phyloP scores from a whole-genome alignment of 768 basidiomycete genomes.

The Naganishia kalamii region DNA sequence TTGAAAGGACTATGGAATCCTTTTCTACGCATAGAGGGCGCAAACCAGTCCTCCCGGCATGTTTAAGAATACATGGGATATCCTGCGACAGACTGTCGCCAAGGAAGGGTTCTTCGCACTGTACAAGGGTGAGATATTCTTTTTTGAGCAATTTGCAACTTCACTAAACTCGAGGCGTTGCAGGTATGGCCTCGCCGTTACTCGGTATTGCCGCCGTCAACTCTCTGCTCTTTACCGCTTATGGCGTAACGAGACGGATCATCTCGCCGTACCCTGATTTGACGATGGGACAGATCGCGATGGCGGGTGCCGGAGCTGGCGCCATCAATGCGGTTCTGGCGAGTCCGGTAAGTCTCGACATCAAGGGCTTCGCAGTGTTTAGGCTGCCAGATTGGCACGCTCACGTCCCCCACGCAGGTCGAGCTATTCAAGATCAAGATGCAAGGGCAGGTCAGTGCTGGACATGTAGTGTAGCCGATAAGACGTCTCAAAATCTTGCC shows the following conservation, averaged over 20 bases:
- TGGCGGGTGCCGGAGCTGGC: slow-evolving; percentile 87
- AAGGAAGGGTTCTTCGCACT: slow-evolving; percentile 87
- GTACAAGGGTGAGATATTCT: slow-evolving; percentile 81
- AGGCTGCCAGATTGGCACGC: not conserved
- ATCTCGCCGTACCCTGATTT: slow-evolving; percentile 84
- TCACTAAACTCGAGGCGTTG: no score
- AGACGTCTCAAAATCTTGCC: not conserved
- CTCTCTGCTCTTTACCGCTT: slow-evolving; percentile 86
- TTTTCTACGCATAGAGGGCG: slow-evolving; percentile 31
- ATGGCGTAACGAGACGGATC: slow-evolving; percentile 69
- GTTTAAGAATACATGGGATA: slow-evolving; percentile 88
- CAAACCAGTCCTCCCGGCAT: slow-evolving; percentile 48
- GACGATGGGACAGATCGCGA: slow-evolving; percentile 68
- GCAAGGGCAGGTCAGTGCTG: slow-evolving; percentile 59
- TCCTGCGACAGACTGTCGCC: slow-evolving; percentile 68
- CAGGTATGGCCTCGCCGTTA: slow-evolving; percentile 85
- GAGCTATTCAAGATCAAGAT: slow-evolving; percentile 99
- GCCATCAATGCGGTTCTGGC: slow-evolving; percentile 83
- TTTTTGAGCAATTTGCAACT: no score
- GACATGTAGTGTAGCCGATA: not conserved
- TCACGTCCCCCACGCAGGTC: slow-evolving; percentile 6
- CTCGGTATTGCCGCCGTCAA: slow-evolving; percentile 93
- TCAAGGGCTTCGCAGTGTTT: no score
- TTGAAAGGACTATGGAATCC: not conserved
- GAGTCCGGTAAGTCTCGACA: slow-evolving; percentile 59